These are phyloP conservation scores for Echinosophora koreensis DNA, from an alignment of 306 rosid genomes.

Conservation along the genomic window DNA sequence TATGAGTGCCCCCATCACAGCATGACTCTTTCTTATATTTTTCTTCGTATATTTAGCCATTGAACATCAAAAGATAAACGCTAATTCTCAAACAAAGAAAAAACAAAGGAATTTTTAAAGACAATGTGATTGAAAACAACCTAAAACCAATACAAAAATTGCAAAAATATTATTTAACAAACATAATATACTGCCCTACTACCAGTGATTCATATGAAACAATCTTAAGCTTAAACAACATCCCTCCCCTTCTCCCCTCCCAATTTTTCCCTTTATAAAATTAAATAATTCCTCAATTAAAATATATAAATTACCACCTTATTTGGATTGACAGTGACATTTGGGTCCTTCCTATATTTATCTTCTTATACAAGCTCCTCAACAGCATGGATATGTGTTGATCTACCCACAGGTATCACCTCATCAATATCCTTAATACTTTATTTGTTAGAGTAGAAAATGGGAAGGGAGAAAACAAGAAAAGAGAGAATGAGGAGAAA, in stretches of 20 bases:
- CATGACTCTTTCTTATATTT: no score
- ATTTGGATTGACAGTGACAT: conserved; percentile 42
- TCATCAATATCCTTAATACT: conserved; percentile 69
- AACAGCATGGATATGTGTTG: conserved; percentile 91
- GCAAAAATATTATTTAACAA: background rate
- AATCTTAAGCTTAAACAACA: background rate
- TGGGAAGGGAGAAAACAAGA: no score
- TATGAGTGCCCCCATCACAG: no score
- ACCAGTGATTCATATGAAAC: background rate
- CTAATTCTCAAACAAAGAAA: no score
- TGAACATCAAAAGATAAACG: no score
- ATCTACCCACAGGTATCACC: conserved; percentile 92
- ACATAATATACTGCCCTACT: background rate
- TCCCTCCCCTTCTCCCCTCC: background rate
- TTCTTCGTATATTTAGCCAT: no score
- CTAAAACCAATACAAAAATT: conserved; percentile 46
- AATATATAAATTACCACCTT: conserved; percentile 56
- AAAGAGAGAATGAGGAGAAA: no score
- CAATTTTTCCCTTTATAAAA: background rate
- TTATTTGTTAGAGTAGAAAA: no score
- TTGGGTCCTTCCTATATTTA: conserved; percentile 48
- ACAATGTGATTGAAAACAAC: conserved; percentile 61
- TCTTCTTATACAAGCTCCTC: conserved; percentile 85
- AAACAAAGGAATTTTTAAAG: no score
- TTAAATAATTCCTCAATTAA: background rate